Percentiles rank a stretch among this genome's conserved stretches.
Evolutionary conservation across 2,329 filamentous ascomycete genomes (phyloP).

Genomic region (Salinomyces thailandicus): DNA sequence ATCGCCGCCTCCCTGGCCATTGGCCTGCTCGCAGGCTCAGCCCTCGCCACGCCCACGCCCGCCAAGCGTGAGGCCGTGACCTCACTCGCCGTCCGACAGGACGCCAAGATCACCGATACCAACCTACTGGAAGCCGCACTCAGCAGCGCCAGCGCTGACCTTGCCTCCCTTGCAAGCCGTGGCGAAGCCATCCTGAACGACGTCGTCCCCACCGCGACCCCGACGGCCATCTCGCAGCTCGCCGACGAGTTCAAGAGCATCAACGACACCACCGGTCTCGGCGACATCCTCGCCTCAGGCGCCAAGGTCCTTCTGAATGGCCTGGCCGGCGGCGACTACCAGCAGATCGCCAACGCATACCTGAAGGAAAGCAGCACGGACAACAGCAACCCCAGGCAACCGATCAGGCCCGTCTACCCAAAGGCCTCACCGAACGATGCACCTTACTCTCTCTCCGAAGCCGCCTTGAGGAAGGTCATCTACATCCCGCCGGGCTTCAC

Average conservation of each 20-base stretch:
- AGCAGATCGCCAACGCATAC: conserved; percentile 10
- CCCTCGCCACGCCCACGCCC: neutral
- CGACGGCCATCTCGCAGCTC: conserved; percentile 12
- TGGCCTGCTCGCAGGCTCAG: neutral
- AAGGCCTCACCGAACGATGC: conserved; percentile 33
- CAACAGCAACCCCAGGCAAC: conserved; percentile 19
- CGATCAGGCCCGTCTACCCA: conserved; percentile 28
- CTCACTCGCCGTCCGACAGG: neutral
- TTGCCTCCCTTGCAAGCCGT: conserved; percentile 8
- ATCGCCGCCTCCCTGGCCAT: no score
- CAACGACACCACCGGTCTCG: conserved; percentile 9
- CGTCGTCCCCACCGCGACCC: conserved; percentile 15
- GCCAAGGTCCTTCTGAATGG: conserved; percentile 13
- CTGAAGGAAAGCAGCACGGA: conserved; percentile 13
- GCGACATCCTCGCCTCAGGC: conserved; percentile 14
- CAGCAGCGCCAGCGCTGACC: conserved; percentile 8
- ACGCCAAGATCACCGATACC: conserved; percentile 9
- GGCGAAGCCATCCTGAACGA: conserved; percentile 14
- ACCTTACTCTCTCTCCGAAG: conserved; percentile 39
- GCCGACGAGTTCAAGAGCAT: conserved; percentile 10
- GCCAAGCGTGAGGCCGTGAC: neutral
- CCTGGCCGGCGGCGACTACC: conserved; percentile 13
- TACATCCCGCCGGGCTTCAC: conserved; percentile 42
- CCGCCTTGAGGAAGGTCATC: conserved; percentile 40
- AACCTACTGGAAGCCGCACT: conserved; percentile 11